Evolutionary conservation across 495 filamentous ascomycete genomes (phyloP).

Genomic region (Melanomma pulvis-pyrius): DNA sequence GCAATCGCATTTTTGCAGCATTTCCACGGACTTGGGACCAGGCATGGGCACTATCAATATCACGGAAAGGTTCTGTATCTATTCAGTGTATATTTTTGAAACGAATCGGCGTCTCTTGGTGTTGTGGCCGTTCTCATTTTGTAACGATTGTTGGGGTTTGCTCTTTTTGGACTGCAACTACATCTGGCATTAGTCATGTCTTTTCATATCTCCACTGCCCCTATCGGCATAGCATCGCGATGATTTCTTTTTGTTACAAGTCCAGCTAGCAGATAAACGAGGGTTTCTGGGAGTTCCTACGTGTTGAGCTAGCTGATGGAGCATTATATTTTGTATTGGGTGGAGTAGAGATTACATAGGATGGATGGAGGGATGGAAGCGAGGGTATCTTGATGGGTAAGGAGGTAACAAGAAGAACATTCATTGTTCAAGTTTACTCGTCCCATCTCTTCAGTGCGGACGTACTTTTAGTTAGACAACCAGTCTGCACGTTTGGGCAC

Average conservation of each 20-base stretch:
- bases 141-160: not conserved
- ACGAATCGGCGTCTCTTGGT: not conserved
- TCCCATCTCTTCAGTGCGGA: no score
- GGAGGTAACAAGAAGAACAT: not conserved
- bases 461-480: no score
- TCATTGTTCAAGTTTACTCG: not conserved
- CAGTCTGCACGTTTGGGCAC: no score
- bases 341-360: not conserved
- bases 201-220: not conserved
- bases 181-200: not conserved
- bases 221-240: not conserved
- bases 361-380: not conserved
- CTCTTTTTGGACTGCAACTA: not conserved
- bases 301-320: not conserved
- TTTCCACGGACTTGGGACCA: not conserved
- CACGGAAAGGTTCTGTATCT: not conserved
- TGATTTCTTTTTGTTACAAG: not conserved
- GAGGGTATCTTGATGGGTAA: not conserved
- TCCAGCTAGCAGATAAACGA: not conserved
- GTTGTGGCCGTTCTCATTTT: not conserved
- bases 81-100: not conserved
- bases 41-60: not conserved
- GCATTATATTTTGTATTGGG: not conserved
- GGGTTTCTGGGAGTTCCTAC: not conserved
- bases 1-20: slow-evolving; percentile 1